These are phyloP conservation scores for Roridomyces roridus DNA, from an alignment of 768 basidiomycete species.

Conservation along the genomic window DNA sequence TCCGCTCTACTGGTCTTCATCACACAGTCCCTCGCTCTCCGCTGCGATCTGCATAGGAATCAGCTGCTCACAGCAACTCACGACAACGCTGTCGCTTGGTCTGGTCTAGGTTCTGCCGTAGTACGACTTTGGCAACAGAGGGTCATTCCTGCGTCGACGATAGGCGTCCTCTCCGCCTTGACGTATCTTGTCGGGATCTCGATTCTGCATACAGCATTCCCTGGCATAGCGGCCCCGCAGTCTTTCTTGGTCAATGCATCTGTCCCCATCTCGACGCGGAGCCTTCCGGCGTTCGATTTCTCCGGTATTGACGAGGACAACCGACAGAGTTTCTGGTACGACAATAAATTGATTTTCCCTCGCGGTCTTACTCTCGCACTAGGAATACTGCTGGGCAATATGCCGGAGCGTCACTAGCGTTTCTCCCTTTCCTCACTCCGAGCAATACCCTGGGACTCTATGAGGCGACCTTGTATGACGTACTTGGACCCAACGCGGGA, in stretches of 20 bases:
- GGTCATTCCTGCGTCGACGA: background rate
- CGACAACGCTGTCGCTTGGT: too few species aligned
- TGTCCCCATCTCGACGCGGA: too few species aligned
- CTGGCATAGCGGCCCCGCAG: too few species aligned
- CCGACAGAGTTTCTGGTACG: background rate
- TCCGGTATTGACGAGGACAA: background rate
- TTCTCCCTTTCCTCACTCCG: background rate
- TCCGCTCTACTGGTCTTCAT: too few species aligned
- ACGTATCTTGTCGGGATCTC: background rate
- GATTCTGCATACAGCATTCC: too few species aligned
- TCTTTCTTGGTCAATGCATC: too few species aligned
- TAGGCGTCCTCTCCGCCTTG: background rate
- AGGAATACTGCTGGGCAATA: background rate
- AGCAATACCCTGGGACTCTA: background rate
- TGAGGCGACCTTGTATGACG: background rate
- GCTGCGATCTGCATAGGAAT: background rate
- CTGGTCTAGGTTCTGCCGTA: too few species aligned
- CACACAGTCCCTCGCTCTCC: background rate
- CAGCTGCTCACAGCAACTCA: too few species aligned
- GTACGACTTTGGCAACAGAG: too few species aligned
- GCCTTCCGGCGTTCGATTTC: too few species aligned
- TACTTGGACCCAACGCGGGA: background rate
- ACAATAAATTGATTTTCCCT: background rate
- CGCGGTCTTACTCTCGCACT: too few species aligned
- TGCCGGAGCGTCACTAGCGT: background rate